These are phyloP conservation scores for Acanthamoeba lugdunensis DNA, from an alignment of 208 protist genomes.

Conservation along the genomic window DNA sequence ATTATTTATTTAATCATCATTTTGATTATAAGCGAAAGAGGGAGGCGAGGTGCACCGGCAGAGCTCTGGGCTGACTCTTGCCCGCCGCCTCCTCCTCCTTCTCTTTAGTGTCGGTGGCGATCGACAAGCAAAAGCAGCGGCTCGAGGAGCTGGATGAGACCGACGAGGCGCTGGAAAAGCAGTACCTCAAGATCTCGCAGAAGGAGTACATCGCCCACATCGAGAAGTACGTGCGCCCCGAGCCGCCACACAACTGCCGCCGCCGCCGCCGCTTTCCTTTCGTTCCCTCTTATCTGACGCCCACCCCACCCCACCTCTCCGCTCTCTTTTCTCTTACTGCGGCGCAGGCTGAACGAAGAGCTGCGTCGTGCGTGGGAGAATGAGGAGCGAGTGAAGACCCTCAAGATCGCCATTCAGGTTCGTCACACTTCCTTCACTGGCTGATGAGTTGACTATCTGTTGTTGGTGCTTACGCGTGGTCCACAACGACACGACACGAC, in stretches of 20 bases:
- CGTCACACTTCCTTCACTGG: background rate
- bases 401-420: conserved; percentile 90
- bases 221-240: background rate
- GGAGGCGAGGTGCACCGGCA: too few relatives aligned
- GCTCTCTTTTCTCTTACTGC: background rate
- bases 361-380: conserved; percentile 84
- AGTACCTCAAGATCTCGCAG: conserved; percentile 76
- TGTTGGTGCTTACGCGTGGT: background rate
- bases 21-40: too few relatives aligned
- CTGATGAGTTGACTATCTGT: background rate
- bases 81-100: background rate
- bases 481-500: background rate
- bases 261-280: background rate
- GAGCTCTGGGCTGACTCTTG: background rate
- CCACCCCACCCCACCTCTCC: background rate
- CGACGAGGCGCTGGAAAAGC: conserved; percentile 74
- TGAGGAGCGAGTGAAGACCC: conserved; percentile 87
- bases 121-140: conserved; percentile 76
- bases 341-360: conserved; percentile 79
- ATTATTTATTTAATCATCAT: conserved; percentile 14
- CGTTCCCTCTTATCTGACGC: background rate
- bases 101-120: conserved; percentile 70
- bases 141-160: conserved; percentile 81
- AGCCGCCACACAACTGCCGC: background rate
- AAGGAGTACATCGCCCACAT: conserved; percentile 74